Conservation (phyloP, 495 filamentous ascomycete species). For the Penicillium lividum region DNA sequence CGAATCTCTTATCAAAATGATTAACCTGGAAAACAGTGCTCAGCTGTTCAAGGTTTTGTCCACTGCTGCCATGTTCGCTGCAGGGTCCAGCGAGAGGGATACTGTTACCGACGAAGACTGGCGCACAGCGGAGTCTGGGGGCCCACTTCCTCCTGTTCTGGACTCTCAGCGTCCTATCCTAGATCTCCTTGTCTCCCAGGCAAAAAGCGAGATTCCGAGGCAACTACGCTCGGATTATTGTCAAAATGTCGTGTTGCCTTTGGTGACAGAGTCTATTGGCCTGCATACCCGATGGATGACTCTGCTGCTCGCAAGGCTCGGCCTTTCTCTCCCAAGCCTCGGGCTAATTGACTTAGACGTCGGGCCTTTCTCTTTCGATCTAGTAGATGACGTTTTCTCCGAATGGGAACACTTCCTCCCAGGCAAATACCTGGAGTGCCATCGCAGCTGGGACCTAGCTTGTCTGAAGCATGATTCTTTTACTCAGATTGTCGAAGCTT, state of each 20-base stretch:
- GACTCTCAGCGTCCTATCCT: not conserved
- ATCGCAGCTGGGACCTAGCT: not conserved
- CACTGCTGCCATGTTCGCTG: not conserved
- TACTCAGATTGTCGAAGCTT: not conserved
- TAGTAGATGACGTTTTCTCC: not conserved
- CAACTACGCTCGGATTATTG: not conserved
- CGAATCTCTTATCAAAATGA: not conserved
- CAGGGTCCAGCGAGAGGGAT: not conserved
- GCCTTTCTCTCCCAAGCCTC: not conserved
- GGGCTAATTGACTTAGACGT: not conserved
- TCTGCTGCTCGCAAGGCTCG: not conserved
- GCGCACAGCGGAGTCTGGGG: not conserved
- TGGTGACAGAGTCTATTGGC: not conserved
- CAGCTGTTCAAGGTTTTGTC: not conserved
- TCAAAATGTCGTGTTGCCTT: not conserved
- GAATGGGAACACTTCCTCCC: slow-evolving; percentile 2
- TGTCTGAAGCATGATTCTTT: slow-evolving; percentile 4
- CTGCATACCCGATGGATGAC: slow-evolving; percentile 3
- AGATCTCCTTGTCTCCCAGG: not conserved
- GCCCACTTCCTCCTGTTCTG: not conserved
- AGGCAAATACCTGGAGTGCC: slow-evolving; percentile 2
- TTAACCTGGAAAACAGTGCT: not conserved
- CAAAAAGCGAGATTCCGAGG: not conserved
- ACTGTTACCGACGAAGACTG: not conserved
- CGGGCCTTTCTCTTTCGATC: not conserved